These are phyloP conservation scores for Actinomortierella ambigua DNA, from an alignment of 371 early-diverging fungal genomes.

Conservation along the genomic window DNA sequence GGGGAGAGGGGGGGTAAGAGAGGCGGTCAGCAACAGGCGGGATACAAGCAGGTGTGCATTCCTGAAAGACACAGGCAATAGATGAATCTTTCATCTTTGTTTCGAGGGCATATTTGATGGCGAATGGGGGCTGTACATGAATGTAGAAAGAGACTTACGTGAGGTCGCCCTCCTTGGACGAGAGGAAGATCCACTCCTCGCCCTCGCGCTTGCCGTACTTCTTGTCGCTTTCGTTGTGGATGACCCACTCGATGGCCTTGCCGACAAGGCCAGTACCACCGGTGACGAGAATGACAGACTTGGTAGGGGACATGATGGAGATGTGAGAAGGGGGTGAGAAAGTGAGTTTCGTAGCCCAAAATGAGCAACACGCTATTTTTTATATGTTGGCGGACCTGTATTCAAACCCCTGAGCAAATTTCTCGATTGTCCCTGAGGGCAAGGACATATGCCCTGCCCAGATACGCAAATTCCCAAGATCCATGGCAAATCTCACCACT, in stretches of 20 bases:
- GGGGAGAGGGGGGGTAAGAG: too few relatives aligned
- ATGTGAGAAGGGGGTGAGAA: conserved; percentile 16
- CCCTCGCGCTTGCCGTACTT: conserved; percentile 65
- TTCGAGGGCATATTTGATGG: too few relatives aligned
- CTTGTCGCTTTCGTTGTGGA: conserved; percentile 62
- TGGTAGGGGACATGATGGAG: conserved; percentile 30
- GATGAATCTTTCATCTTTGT: neutral
- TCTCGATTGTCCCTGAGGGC: too few relatives aligned
- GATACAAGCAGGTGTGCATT: neutral
- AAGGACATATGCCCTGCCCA: too few relatives aligned
- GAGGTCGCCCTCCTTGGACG: conserved; percentile 84
- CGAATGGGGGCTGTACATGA: too few relatives aligned
- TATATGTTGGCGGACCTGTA: too few relatives aligned
- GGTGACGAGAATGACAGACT: conserved; percentile 69
- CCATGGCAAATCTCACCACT: too few relatives aligned
- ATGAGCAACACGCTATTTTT: too few relatives aligned
- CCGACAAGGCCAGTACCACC: conserved; percentile 88
- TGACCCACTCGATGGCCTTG: conserved; percentile 75
- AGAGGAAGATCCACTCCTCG: conserved; percentile 81
- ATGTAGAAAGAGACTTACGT: conserved; percentile 53
- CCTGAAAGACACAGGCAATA: neutral
- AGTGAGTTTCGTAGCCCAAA: too few relatives aligned
- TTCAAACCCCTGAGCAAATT: too few relatives aligned
- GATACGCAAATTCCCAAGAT: too few relatives aligned
- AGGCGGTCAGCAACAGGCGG: neutral